These are phyloP conservation scores for Schizosaccharomyces osmophilus DNA, from an alignment of 805 yeast species.

Conservation along the genomic window DNA sequence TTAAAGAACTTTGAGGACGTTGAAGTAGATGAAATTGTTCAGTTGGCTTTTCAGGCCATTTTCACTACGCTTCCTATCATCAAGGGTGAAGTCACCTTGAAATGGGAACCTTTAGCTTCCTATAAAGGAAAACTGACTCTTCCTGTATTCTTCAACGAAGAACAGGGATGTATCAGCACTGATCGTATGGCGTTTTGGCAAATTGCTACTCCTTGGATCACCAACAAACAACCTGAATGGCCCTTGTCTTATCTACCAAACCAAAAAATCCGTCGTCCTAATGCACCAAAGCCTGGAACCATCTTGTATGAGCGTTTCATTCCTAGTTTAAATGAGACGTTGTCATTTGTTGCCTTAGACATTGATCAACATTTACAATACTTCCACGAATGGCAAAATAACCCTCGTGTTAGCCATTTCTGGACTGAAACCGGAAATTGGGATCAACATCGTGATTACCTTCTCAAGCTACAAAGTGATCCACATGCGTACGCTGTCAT, in stretches of 20 bases:
- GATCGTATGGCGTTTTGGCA: background rate
- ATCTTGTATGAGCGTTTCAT: constrained; percentile 8
- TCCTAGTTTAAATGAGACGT: constrained; percentile 5
- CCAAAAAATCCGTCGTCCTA: background rate
- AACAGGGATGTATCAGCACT: background rate
- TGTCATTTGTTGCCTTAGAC: constrained; percentile 5
- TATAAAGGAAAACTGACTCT: background rate
- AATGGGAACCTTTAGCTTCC: background rate
- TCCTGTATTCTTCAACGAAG: background rate
- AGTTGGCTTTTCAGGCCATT: background rate
- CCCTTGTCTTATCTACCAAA: constrained; percentile 2
- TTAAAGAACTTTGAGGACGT: background rate
- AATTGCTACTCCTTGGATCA: background rate
- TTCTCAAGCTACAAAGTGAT: constrained; percentile 5
- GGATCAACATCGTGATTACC: constrained; percentile 7
- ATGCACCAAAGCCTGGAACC: constrained; percentile 3
- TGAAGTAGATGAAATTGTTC: background rate
- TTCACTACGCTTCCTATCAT: background rate
- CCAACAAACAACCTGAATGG: background rate
- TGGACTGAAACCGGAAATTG: constrained; percentile 9
- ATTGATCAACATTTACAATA: constrained; percentile 4
- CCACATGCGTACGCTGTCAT: constrained; percentile 7
- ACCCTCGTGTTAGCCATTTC: constrained; percentile 9
- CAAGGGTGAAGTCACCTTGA: background rate
- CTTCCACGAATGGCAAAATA: constrained; percentile 10